Evolutionary conservation across 2,329 filamentous ascomycete species (phyloP), one percentile per base, ranked within the genome.

Genomic region (Colletotrichum echinochloae): DNA sequence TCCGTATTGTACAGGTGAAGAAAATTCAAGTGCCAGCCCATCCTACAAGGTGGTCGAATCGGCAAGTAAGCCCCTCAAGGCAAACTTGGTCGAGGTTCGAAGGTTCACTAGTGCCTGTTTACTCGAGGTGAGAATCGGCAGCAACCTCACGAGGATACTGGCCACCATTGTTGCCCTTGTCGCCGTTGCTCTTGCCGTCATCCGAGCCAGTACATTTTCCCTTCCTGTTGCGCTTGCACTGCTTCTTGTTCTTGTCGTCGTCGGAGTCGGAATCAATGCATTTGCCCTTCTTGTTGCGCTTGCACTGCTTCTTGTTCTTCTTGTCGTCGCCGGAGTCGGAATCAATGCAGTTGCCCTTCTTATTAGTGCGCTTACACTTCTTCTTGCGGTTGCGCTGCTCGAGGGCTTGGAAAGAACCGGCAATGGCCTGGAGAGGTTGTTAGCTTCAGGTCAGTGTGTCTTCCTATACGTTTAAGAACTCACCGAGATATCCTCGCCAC

Each of bases 361-460:
- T 52, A 48, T 65, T n/a, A n/a, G n/a, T 65, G n/a, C 66, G 61
- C 66, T 65, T 69, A 48, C 66, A 65, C 44, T 62, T 63, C 57
- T 67, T 67, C 57, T 63, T 65, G 44, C 18, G 46, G 44, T 62
- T 67, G 64, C 64, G 67, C 49, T 67, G 49, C 57, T 67, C 57
- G 6, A 41, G 55, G 1, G 33, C 51, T 44, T 20, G 46, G 30
- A 59, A n/a, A 30, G 67, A 59, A 5, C 49, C 33, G n/a, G 48
- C 37, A 30, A 66, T 26, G 26, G 55, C 52, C 65, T 68, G 5
- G 14, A 48, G 5, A 23, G 18, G 3, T 28, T 18, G 9, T 67
- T 5, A 63, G 41, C 37, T 48, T 35, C 37, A 7, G 1, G 28
- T 3, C 3, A 49, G 12, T 9, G n/a, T 44, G 23, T 14, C 11